phyloP scores from a whole-genome alignment of 768 basidiomycete genomes.

The Inosperma sp. region DNA sequence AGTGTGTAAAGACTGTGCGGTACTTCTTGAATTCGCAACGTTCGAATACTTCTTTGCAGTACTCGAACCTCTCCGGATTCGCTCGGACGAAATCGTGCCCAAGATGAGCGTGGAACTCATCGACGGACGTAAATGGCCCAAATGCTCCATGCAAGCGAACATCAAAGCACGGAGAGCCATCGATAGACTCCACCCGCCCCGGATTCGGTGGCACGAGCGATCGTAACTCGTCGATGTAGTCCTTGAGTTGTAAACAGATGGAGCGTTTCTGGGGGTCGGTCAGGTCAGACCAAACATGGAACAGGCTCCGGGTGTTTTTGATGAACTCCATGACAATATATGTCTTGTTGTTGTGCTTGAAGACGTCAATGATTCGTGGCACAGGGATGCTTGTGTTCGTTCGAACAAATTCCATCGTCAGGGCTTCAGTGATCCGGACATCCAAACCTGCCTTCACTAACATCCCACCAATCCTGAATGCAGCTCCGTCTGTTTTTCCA shows the following conservation, averaged over 20 bases:
- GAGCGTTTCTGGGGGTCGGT: not conserved
- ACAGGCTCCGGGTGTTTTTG: conserved; percentile 4
- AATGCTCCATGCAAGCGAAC: conserved; percentile 6
- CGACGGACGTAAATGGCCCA: conserved; percentile 4
- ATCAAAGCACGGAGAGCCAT: conserved; percentile 7
- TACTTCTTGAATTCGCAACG: conserved; percentile 3
- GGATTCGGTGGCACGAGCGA: conserved; percentile 6
- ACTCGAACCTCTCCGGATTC: not conserved
- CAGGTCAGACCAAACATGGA: conserved; percentile 3
- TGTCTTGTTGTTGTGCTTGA: conserved; percentile 1
- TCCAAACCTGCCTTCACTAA: not conserved
- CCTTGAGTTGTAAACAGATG: not conserved
- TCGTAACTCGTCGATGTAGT: conserved; percentile 4
- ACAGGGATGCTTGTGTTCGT: not conserved
- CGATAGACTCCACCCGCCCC: conserved; percentile 5
- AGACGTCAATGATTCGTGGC: conserved; percentile 1
- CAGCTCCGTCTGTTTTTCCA: conserved; percentile 1
- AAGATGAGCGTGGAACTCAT: not conserved
- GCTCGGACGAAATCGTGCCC: not conserved
- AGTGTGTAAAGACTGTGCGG: conserved; percentile 9
- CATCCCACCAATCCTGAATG: not conserved
- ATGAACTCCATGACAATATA: conserved; percentile 8
- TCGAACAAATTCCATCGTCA: not conserved
- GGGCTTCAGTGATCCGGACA: not conserved
- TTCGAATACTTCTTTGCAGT: conserved; percentile 5